A percentile compares a stretch with the other conserved stretches of the same genome.
These are phyloP conservation scores for Agrostemma githago DNA, from an alignment of 148 eudicot species.

Conservation along the genomic window DNA sequence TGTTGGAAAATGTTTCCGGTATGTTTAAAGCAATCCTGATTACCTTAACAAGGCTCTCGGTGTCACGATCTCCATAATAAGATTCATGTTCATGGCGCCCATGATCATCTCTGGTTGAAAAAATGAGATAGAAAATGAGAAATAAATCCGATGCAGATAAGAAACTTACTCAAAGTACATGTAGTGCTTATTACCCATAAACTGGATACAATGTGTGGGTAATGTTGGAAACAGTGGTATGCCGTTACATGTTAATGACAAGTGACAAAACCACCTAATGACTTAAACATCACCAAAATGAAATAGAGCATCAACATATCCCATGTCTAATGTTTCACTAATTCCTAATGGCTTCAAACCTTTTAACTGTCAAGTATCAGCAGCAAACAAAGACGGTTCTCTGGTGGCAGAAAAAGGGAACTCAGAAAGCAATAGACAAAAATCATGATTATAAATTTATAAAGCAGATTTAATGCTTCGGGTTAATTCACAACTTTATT, in stretches of 20 bases:
- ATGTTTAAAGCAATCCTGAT: background rate
- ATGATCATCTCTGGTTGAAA: constrained; percentile 54
- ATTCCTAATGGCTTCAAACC: background rate
- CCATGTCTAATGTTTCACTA: background rate
- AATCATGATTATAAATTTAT: background rate
- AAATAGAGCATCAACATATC: background rate
- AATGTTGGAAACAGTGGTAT: too few relatives aligned
- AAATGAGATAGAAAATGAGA: background rate
- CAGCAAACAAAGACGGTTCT: background rate
- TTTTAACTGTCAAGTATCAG: background rate
- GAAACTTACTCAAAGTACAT: background rate
- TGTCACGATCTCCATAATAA: constrained; percentile 95
- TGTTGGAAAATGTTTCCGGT: background rate
- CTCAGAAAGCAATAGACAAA: background rate
- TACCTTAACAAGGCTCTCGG: constrained; percentile 82
- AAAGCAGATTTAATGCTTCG: constrained; percentile 1
- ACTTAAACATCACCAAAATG: background rate
- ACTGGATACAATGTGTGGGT: background rate
- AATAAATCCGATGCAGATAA: background rate
- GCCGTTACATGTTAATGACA: background rate
- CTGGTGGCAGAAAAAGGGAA: background rate
- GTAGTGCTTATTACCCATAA: background rate
- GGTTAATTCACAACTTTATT: background rate
- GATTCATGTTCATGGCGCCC: constrained; percentile 91
- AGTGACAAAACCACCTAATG: background rate